A percentile compares a stretch with the other conserved stretches of the same genome.
Conservation (phyloP, 768 basidiomycete genomes). For the Clavulina sp. region DNA sequence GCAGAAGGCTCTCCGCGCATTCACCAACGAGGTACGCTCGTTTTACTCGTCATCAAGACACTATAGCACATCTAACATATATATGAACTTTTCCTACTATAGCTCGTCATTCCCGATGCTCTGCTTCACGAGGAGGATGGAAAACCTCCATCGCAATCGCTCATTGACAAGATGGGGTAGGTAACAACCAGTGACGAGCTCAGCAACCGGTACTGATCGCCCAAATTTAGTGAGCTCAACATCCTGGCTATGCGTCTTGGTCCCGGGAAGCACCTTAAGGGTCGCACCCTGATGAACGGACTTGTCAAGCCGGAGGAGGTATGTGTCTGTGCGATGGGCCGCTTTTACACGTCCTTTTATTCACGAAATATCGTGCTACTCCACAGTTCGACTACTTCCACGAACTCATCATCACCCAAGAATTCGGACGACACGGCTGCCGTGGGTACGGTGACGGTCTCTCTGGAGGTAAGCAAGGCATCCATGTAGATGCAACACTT, state of each 20-base stretch:
- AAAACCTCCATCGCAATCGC: constrained; percentile 66
- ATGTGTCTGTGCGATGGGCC: not conserved
- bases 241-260: constrained; percentile 82
- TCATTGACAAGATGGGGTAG: constrained; percentile 65
- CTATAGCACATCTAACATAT: not conserved
- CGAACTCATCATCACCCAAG: constrained; percentile 68
- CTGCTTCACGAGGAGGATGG: constrained; percentile 69
- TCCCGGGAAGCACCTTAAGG: constrained; percentile 79
- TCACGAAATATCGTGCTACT: constrained; percentile 1
- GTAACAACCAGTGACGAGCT: not conserved
- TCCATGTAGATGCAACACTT: constrained; percentile 7
- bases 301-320: constrained; percentile 53
- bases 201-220: not conserved
- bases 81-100: not conserved
- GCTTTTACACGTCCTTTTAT: not conserved
- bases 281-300: constrained; percentile 58
- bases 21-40: constrained; percentile 45
- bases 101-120: constrained; percentile 45
- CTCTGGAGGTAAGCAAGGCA: constrained; percentile 28
- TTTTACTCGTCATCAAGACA: not conserved
- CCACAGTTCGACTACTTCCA: constrained; percentile 75
- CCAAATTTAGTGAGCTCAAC: constrained; percentile 30
- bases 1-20: constrained; percentile 57
- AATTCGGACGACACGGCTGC: constrained; percentile 66
- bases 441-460: constrained; percentile 76